Evolutionary conservation across 2,329 filamentous ascomycete species (phyloP), one percentile per base, ranked within the genome.

Genomic region (Sarocladium strictum): DNA sequence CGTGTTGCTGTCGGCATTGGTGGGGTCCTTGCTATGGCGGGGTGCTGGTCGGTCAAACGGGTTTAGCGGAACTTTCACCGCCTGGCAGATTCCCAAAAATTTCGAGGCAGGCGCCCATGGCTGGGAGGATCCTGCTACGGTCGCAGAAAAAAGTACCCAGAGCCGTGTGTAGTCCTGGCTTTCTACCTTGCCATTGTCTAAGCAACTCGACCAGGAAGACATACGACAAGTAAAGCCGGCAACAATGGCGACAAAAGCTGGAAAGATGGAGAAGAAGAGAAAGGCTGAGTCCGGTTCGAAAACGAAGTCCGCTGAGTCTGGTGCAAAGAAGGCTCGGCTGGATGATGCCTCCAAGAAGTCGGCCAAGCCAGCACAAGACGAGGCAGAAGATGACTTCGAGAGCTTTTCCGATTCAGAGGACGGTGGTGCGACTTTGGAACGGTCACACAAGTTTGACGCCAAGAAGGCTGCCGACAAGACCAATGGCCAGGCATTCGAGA

Each of bases 321-420:
- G 50, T 14, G 72, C 71, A 55, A 83, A 83, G 67, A 85, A 85
- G 65, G 69, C 72, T 37, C 75, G 75, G 60, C 63, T 78, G 29
- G 68, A 74, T 23, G 55, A 67, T 67, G 58, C 41, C 59, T 17
- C 58, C 56, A 55, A 61, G 27, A 49, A 41, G 61, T 62, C 21
- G 61, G 64, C 56, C 61, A 69, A 53, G 69, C 68, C 23, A 72
- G 47, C 70, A 69, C 27, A 69, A 14, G 35, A 72, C 15, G 67
- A 74, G 52, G 69, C 67, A 45, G 68, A 69, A 21, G 70, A 72
- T 52, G 73, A 76, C 53, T 67, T 72, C 56, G 69, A 71, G 47
- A 71, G 75, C 51, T 71, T 66, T 54, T 79, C 78, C 3, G 78
- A 81, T 53, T 72, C 71, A 15, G 80, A 80, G 10, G 78, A 81